Evolutionary conservation across 352 stramenopile species (phyloP), one percentile per base, ranked within the genome.

Genomic region (Phytophthora hibernalis): DNA sequence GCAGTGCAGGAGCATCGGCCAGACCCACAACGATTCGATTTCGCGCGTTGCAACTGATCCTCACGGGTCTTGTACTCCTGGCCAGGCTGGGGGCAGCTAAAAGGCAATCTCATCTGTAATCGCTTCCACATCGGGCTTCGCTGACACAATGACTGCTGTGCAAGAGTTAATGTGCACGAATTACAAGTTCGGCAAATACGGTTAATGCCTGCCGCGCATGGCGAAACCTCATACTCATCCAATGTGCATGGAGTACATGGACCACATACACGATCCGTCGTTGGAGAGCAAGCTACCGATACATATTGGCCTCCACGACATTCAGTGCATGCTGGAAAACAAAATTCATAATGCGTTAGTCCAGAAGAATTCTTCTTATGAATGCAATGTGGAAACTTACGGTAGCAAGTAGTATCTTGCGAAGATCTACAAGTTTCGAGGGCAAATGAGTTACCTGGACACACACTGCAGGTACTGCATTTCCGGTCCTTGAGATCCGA

Each of bases 151-250:
- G 51, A 57, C 37, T 91, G 73, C 67, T 95, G 86, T 16, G 77
- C 80, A 16, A 61, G 63, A 5, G 81, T 91, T 30, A 95, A 72
- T 4, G 75, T 65, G 40, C 86, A 95, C 49, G 84, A 93, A 66
- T 93, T 80, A 54, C 84, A 95, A 24, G 82, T 83, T 45, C 75
- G 83, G 33, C 86, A 93, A n/a, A 92, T 62, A 15, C 86, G 86
- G 30, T 94, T 54, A 15, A 66, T 57, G 11, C 83, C 82, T 21
- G 81, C 79, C 5, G 59, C 63, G 26, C 86, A 93, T 20, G 81
- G 61, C 9, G 76, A 85, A 0, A 76, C 73, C 54, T 92, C 84
- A 66, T 89, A 94, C 48, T 94, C 82, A 55, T 94, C 84, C 15
- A 74, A 51, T 16, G 84, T 86, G 64, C 86, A 94, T 24, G 67